Conservation (phyloP, 2,329 filamentous ascomycete species). For the Penicillium sp. region DNA sequence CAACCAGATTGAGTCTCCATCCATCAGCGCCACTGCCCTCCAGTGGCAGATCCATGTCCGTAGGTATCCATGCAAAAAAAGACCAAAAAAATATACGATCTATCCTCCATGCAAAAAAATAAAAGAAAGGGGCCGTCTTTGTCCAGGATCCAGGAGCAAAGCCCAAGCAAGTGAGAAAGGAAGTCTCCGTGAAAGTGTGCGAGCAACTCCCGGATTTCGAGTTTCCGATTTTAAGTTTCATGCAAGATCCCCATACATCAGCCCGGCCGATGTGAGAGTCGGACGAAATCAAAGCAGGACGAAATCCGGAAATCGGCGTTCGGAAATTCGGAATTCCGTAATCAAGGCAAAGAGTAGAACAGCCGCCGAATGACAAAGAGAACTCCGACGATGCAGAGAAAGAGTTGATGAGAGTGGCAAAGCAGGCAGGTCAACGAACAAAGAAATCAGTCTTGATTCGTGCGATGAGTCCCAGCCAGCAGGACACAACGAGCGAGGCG, state of each 20-base stretch:
- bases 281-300: neutral
- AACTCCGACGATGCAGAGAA: slow-evolving; percentile 34
- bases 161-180: slow-evolving; percentile 1
- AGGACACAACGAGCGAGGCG: slow-evolving; percentile 3
- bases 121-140: neutral
- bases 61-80: slow-evolving; percentile 23
- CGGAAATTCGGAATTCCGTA: neutral
- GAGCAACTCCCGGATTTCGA: neutral
- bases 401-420: slow-evolving; percentile 7
- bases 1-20: slow-evolving; percentile 16
- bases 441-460: slow-evolving; percentile 7
- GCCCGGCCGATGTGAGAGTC: slow-evolving; percentile 1
- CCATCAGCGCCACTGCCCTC: slow-evolving; percentile 24
- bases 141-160: slow-evolving; percentile 4
- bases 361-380: slow-evolving; percentile 25
- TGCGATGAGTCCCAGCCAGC: slow-evolving; percentile 16
- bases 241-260: neutral
- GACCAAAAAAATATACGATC: slow-evolving; percentile 10
- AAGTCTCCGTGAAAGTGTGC: neutral
- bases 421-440: neutral
- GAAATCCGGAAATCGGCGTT: neutral
- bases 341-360: slow-evolving; percentile 12
- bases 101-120: slow-evolving; percentile 20
- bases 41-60: slow-evolving; percentile 26
- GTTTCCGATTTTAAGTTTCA: neutral